Percentiles rank a stretch among this genome's conserved stretches.
Conservation (phyloP, 1,284 basidiomycete genomes). For the Sporisorium sorghi region DNA sequence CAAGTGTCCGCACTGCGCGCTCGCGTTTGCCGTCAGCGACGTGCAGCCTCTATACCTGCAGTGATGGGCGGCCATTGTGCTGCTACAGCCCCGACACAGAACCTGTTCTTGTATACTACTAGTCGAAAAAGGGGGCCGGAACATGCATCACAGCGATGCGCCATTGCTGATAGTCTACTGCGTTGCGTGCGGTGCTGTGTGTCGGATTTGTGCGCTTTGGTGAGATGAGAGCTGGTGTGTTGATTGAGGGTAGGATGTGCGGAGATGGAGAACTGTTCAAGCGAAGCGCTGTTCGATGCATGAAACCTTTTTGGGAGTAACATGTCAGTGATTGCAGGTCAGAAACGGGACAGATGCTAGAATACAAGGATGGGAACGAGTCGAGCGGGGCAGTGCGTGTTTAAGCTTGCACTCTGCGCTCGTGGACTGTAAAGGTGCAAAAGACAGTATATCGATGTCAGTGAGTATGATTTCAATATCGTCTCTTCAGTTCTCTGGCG, state of each 20-base stretch:
- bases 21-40: conserved; percentile 86
- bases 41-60: conserved; percentile 81
- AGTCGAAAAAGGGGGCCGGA: neutral
- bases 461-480: too few relatives aligned
- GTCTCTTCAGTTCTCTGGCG: too few relatives aligned
- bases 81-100: too few relatives aligned
- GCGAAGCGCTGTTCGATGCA: neutral
- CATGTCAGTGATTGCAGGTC: conserved; percentile 6
- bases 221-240: neutral
- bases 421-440: conserved; percentile 26
- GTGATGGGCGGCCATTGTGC: too few relatives aligned
- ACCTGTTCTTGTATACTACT: neutral
- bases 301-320: too few relatives aligned
- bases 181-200: neutral
- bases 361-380: conserved; percentile 29
- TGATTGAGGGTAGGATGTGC: neutral
- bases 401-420: conserved; percentile 41
- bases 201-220: neutral
- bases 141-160: neutral
- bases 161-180: neutral
- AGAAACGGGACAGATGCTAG: conserved; percentile 23
- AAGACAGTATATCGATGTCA: neutral
- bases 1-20: conserved; percentile 92
- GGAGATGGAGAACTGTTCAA: neutral
- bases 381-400: neutral